Conservation (phyloP, 768 basidiomycete genomes). For the Boletellus ananas region DNA sequence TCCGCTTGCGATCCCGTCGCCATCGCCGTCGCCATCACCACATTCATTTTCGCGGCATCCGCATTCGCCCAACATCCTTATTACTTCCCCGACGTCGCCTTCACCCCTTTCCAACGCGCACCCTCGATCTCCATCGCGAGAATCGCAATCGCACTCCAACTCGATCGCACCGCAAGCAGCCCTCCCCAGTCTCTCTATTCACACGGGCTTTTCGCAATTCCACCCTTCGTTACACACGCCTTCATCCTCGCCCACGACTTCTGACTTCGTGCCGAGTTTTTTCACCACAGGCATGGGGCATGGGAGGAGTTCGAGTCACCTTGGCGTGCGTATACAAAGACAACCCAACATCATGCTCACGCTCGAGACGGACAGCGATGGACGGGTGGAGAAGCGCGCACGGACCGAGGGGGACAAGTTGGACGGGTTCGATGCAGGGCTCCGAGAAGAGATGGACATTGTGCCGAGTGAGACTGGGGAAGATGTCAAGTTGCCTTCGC, state of each 20-base stretch:
- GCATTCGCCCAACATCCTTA: constrained; percentile 62
- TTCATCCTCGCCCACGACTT: constrained; percentile 26
- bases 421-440: constrained; percentile 4
- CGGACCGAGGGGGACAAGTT: constrained; percentile 13
- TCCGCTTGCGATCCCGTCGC: constrained; percentile 18
- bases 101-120: constrained; percentile 24
- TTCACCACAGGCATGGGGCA: constrained; percentile 11
- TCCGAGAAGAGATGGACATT: constrained; percentile 27
- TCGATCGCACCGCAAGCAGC: constrained; percentile 1
- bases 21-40: constrained; percentile 29
- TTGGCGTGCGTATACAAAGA: constrained; percentile 18
- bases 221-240: constrained; percentile 22
- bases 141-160: constrained; percentile 13
- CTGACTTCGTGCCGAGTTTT: constrained; percentile 15
- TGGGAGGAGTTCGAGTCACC: constrained; percentile 28
- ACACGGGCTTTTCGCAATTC: constrained; percentile 6
- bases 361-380: constrained; percentile 20
- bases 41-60: constrained; percentile 11
- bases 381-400: constrained; percentile 25
- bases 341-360: constrained; percentile 32
- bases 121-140: constrained; percentile 19
- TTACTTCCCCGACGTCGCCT: constrained; percentile 59
- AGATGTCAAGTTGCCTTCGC: constrained; percentile 19
- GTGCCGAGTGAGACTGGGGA: constrained; percentile 8
- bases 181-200: constrained; percentile 9